phyloP scores from a whole-genome alignment of 768 basidiomycete genomes.

The Auriscalpium microsporum region DNA sequence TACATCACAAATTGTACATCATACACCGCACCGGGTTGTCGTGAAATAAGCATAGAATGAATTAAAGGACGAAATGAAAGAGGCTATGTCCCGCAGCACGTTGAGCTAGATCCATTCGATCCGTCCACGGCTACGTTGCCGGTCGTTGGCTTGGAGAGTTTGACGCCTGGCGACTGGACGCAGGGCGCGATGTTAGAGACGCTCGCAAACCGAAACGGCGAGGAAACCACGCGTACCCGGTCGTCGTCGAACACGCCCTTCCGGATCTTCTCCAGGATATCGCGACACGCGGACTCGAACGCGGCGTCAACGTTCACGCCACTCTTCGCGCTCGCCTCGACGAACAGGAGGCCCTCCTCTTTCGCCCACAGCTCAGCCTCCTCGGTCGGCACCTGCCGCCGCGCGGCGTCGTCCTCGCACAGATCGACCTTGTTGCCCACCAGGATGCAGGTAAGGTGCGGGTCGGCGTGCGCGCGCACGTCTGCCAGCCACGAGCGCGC shows the following conservation, averaged over 20 bases:
- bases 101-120: constrained; percentile 22
- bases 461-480: constrained; percentile 81
- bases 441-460: constrained; percentile 81
- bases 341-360: constrained; percentile 76
- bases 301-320: constrained; percentile 77
- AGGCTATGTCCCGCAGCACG: constrained; percentile 30
- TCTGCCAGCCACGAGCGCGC: constrained; percentile 77
- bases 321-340: constrained; percentile 83
- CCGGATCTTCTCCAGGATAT: constrained; percentile 72
- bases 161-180: constrained; percentile 53
- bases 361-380: constrained; percentile 69
- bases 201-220: background rate
- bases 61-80: background rate
- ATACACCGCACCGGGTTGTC: background rate
- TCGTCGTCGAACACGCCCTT: constrained; percentile 75
- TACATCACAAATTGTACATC: constrained; percentile 7
- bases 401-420: constrained; percentile 33
- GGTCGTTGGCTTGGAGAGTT: constrained; percentile 41
- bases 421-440: constrained; percentile 90
- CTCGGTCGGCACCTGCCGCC: constrained; percentile 52
- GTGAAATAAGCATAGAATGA: background rate
- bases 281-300: constrained; percentile 62
- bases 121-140: constrained; percentile 34
- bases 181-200: background rate
- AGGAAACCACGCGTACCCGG: constrained; percentile 40